Conservation (phyloP, 495 filamentous ascomycete species). For the Annulohypoxylon moriforme region DNA sequence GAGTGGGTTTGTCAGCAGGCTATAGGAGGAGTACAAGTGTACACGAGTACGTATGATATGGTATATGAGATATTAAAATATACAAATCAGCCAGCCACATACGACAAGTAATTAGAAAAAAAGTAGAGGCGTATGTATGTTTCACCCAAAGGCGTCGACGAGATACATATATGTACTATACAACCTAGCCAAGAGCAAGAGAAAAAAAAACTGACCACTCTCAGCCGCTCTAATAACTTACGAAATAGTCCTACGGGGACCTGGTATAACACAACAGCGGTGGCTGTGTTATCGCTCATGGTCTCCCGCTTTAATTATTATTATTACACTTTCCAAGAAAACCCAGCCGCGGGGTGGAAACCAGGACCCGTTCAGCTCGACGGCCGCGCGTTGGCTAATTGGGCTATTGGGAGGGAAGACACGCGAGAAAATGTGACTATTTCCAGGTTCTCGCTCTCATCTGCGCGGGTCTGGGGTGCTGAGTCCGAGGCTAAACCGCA, state of each 20-base stretch:
- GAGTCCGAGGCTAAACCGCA: constrained; percentile 4
- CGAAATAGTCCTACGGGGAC: constrained; percentile 12
- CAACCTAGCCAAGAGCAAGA: background rate
- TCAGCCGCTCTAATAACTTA: constrained; percentile 21
- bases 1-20: background rate
- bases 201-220: constrained; percentile 19
- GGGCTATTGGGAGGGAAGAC: too few relatives aligned
- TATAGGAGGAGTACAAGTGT: too few relatives aligned
- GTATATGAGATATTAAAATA: background rate
- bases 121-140: background rate
- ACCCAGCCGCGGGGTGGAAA: background rate
- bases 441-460: constrained; percentile 6
- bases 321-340: background rate
- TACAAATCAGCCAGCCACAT: background rate
- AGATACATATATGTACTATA: background rate
- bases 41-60: background rate
- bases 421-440: background rate
- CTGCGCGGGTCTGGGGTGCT: constrained; percentile 6
- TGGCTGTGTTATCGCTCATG: constrained; percentile 17
- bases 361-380: constrained; percentile 12
- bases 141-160: background rate
- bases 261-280: constrained; percentile 7
- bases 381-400: background rate
- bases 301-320: too few relatives aligned
- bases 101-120: background rate